Evolutionary conservation across 1,139 yeast species (phyloP).

Genomic region (Spencermartinsiella ligniputridi): DNA sequence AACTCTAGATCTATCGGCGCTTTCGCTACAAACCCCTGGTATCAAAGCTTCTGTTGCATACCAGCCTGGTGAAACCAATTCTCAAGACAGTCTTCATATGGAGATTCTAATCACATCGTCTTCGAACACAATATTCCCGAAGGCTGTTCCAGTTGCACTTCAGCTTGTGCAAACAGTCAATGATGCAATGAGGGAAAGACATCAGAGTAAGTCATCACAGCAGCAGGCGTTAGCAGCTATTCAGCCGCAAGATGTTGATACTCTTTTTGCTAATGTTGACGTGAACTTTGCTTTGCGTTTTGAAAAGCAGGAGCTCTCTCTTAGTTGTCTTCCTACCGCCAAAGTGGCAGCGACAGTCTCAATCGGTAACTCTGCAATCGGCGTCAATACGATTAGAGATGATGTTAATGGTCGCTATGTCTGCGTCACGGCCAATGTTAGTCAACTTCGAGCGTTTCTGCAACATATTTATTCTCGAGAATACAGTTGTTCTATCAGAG

Average conservation of each 20-base stretch:
- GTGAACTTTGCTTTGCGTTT: slow-evolving; percentile 60
- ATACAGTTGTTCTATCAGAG: slow-evolving; percentile 66
- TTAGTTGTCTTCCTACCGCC: slow-evolving; percentile 92
- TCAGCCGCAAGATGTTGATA: slow-evolving; percentile 12
- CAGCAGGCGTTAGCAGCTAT: background rate
- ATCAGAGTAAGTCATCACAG: slow-evolving; percentile 7
- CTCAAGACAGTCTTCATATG: slow-evolving; percentile 38
- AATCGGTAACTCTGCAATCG: slow-evolving; percentile 57
- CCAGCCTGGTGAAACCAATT: slow-evolving; percentile 21
- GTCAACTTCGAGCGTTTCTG: slow-evolving; percentile 59
- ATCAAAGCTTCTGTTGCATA: slow-evolving; percentile 54
- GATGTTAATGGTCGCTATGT: slow-evolving; percentile 39
- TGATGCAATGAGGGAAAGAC: slow-evolving; percentile 12
- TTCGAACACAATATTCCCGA: slow-evolving; percentile 61
- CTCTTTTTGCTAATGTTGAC: slow-evolving; percentile 46
- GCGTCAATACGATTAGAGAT: slow-evolving; percentile 48
- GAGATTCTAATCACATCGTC: slow-evolving; percentile 68
- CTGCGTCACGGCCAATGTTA: slow-evolving; percentile 44
- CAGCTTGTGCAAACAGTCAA: slow-evolving; percentile 39
- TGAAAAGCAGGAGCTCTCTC: slow-evolving; percentile 65
- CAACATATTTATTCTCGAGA: slow-evolving; percentile 92
- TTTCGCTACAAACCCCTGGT: slow-evolving; percentile 74
- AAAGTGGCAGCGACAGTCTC: slow-evolving; percentile 84
- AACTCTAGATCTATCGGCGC: slow-evolving; percentile 10
- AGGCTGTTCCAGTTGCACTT: slow-evolving; percentile 72